Evolutionary conservation across 2,329 filamentous ascomycete species (phyloP).

Genomic region (Alternaria gansuensis): DNA sequence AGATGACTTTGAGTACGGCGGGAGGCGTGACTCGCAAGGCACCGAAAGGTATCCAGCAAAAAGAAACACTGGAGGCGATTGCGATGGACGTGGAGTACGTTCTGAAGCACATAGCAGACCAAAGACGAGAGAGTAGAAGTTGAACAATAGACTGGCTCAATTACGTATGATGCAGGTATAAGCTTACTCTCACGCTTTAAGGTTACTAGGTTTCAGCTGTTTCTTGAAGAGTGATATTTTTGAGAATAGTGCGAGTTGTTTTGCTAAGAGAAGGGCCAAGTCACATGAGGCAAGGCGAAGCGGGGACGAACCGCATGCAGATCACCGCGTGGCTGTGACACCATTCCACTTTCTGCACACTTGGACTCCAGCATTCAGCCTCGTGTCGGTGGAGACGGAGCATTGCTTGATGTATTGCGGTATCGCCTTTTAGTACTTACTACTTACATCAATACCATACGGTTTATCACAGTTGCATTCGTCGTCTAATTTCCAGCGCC

Average conservation of each 20-base stretch:
- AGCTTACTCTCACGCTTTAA: not conserved
- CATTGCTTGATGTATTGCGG: slow-evolving; percentile 23
- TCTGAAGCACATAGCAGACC: slow-evolving; percentile 24
- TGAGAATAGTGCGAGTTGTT: not conserved
- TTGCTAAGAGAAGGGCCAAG: not conserved
- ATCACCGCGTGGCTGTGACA: slow-evolving; percentile 29
- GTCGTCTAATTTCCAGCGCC: slow-evolving; percentile 21
- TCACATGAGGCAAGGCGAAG: slow-evolving; percentile 19
- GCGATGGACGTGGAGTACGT: slow-evolving; percentile 35
- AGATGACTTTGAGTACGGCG: slow-evolving; percentile 76
- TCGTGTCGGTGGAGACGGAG: slow-evolving; percentile 29
- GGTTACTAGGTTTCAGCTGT: not conserved
- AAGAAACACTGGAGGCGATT: slow-evolving; percentile 27
- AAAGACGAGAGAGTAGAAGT: slow-evolving; percentile 14
- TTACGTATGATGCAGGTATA: not conserved
- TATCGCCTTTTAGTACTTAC: slow-evolving; percentile 22
- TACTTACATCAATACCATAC: slow-evolving; percentile 10
- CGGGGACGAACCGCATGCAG: slow-evolving; percentile 16
- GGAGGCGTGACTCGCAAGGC: slow-evolving; percentile 63
- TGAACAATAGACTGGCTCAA: not conserved
- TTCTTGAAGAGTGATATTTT: not conserved
- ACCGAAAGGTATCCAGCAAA: slow-evolving; percentile 57
- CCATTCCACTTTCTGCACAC: slow-evolving; percentile 27
- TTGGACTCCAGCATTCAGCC: slow-evolving; percentile 41
- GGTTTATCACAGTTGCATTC: slow-evolving; percentile 9